A percentile compares a stretch with the other conserved stretches of the same genome.
phyloP scores from a whole-genome alignment of 768 basidiomycete genomes.

The Boletus fagicola region DNA sequence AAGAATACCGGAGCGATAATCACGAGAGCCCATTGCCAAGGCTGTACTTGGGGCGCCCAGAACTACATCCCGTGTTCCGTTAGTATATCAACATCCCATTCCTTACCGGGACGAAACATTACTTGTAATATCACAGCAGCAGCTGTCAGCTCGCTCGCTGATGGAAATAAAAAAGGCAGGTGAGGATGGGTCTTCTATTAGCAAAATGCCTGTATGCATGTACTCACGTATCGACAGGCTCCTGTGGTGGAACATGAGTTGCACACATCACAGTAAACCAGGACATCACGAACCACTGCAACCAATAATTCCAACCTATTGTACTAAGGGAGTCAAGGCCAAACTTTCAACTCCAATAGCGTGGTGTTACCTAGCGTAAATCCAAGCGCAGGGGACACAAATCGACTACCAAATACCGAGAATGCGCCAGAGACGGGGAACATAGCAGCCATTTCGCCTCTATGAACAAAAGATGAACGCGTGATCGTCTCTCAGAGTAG shows the following conservation, averaged over 20 bases:
- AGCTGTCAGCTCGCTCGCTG: constrained; percentile 58
- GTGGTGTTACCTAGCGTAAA: constrained; percentile 49
- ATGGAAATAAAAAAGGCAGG: constrained; percentile 9
- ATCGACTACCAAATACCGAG: constrained; percentile 54
- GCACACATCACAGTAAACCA: background rate
- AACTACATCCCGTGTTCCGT: constrained; percentile 22
- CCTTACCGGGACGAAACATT: background rate
- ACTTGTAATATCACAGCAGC: constrained; percentile 53
- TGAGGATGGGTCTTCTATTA: background rate
- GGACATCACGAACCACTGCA: constrained; percentile 40
- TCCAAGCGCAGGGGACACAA: constrained; percentile 58
- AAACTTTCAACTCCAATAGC: background rate
- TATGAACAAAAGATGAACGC: constrained; percentile 15
- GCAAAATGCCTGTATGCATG: background rate
- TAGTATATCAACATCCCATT: background rate
- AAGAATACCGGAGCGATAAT: constrained; percentile 54
- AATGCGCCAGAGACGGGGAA: constrained; percentile 63
- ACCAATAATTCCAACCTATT: constrained; percentile 58
- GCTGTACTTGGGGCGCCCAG: constrained; percentile 46
- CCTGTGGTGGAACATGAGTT: constrained; percentile 25
- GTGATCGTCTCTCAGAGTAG: background rate
- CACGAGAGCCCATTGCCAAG: constrained; percentile 57
- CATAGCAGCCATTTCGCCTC: constrained; percentile 66
- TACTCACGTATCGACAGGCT: constrained; percentile 39
- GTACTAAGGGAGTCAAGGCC: background rate